Evolutionary conservation across 108 stramenopile species (phyloP), one percentile per base, ranked within the genome.

Genomic region (Pelagomonas calceolata): DNA sequence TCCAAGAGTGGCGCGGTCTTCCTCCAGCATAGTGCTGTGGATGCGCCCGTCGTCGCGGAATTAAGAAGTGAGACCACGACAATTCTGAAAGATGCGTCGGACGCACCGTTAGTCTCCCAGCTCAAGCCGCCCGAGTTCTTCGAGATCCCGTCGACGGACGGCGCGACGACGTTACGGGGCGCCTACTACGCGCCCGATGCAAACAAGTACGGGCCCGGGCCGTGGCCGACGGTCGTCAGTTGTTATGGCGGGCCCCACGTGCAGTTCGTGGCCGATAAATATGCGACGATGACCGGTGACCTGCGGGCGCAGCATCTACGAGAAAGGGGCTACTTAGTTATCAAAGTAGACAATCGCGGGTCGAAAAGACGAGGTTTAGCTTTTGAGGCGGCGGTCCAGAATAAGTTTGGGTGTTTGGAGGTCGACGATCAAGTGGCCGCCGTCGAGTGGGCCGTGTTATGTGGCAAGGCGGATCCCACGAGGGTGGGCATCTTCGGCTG

Each of bases 171-270:
- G 12, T 74, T 95, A n/a, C 84, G 88, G 76, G 87, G 83, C 33
- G 90, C 90, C 51, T 45, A 94, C 14, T 93, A 93, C 75, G 73
- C 79, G 18, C 95, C 95, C 18, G 86, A 92, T 71, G 69, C 81
- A 12, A 31, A 65, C 34, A 73, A 80, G 32, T 80, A 86, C 71
- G 92, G 92, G 4, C 84, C 85, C 14, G 92, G 91, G 15, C 92
- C 92, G 29, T 91, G 89, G 74, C 95, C 94, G 30, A 72, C 89
- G 35, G 75, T 94, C 30, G 91, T 93, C 44, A 82, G 91, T 21
- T 90, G 91, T 46, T 97, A 97, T 72, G 95, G 95, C 26, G 95
- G 95, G n/a, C 95, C 95, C 7, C 93, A 94, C 75, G 93, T 94
- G 15, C 93, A 94, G 81, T 81, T 89, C 31, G 92, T 90, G 15